Conservation (phyloP, 768 basidiomycete genomes). For the Sarcomyxa edulis region DNA sequence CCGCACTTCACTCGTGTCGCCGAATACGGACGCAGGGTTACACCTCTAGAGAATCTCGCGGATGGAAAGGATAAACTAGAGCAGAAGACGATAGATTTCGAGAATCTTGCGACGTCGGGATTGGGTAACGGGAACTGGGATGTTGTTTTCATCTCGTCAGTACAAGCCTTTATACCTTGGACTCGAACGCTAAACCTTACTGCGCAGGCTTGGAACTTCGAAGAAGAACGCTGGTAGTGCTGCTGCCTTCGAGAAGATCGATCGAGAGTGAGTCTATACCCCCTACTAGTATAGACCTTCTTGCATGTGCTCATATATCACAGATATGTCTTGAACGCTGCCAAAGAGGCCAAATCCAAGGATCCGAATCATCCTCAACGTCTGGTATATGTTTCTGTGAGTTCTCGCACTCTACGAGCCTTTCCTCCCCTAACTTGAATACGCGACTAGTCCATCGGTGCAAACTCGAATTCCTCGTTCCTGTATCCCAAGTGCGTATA, state of each 20-base stretch:
- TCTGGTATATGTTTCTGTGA: slow-evolving; percentile 67
- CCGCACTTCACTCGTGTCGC: slow-evolving; percentile 52
- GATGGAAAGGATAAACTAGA: slow-evolving; percentile 53
- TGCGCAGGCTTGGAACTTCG: slow-evolving; percentile 58
- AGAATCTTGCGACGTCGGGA: slow-evolving; percentile 49
- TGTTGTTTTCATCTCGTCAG: slow-evolving; percentile 67
- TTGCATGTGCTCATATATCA: not conserved
- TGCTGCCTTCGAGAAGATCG: slow-evolving; percentile 70
- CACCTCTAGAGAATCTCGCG: slow-evolving; percentile 33
- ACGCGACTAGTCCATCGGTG: slow-evolving; percentile 34
- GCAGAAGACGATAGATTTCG: slow-evolving; percentile 66
- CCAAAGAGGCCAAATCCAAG: slow-evolving; percentile 52
- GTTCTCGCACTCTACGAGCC: slow-evolving; percentile 11
- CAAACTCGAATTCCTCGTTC: slow-evolving; percentile 42
- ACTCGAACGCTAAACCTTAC: not conserved
- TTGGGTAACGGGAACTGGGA: slow-evolving; percentile 61
- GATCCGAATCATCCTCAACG: slow-evolving; percentile 45
- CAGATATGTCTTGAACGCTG: slow-evolving; percentile 74
- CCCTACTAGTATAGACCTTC: not conserved
- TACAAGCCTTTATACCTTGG: slow-evolving; percentile 8
- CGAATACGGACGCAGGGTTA: slow-evolving; percentile 67
- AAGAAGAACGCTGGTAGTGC: slow-evolving; percentile 54
- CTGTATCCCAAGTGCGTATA: slow-evolving; percentile 49
- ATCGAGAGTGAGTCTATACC: slow-evolving; percentile 53
- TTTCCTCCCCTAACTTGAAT: not conserved